Base-by-base conservation (phyloP, 139 green algal genomes). In the Chlorella sp. region DNA sequence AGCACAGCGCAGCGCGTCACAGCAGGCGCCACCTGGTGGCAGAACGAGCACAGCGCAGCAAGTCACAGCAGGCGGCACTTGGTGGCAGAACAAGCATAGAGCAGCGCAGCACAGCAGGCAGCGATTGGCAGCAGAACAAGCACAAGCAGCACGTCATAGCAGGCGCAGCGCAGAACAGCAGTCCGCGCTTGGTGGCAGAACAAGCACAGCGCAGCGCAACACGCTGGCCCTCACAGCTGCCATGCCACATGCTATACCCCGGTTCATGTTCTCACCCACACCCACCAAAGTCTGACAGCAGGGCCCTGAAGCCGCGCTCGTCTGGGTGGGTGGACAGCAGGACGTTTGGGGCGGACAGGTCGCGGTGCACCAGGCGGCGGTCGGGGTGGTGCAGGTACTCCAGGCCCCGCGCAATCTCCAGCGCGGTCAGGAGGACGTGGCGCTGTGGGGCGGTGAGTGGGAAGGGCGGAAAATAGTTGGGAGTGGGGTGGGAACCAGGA, bases 211-310 rank as follows among this genome's bases (percentile, higher is more conserved):
- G n/a, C n/a, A n/a, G n/a, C n/a, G n/a, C n/a, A n/a, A n/a, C n/a
- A n/a, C n/a, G n/a, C n/a, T n/a, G n/a, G n/a, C n/a, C n/a, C n/a
- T n/a, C n/a, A n/a, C n/a, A n/a, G n/a, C n/a, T n/a, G n/a, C n/a
- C n/a, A n/a, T n/a, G n/a, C n/a, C n/a, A n/a, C n/a, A n/a, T n/a
- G n/a, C n/a, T n/a, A n/a, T n/a, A n/a, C n/a, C n/a, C n/a, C n/a
- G n/a, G n/a, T n/a, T n/a, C n/a, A n/a, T n/a, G 30, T n/a, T 26
- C 34, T 32, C 9, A 12, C 60, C 1, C 66, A 9, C 18, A 64
- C 83, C 60, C 84, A 88, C 84, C 84, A 89, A 91, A 91, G 77
- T 91, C 88, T 22, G 88, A 82, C 16, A 91, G 78, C 75, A 91
- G 60, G 18, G 81, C 88, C 1, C 88, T 21, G 88, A 91, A 91